Conservation (phyloP, 495 filamentous ascomycete genomes). For the Hyaloscypha variabilis region DNA sequence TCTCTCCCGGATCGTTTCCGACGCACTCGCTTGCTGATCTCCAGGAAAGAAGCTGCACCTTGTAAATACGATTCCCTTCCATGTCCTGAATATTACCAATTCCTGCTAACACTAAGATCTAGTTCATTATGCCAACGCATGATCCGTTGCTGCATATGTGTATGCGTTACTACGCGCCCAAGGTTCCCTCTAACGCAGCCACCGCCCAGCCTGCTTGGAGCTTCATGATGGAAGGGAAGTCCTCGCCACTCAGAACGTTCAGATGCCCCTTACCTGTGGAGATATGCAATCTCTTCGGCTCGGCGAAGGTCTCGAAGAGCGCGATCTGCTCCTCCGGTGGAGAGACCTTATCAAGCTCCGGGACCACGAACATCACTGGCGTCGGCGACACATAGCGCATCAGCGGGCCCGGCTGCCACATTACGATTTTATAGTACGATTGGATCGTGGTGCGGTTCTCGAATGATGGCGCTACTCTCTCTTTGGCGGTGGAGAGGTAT, state of each 20-base stretch:
- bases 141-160: too few species aligned
- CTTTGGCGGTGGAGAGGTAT: not conserved
- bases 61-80: too few species aligned
- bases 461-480: not conserved
- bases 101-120: too few species aligned
- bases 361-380: slow-evolving; percentile 12
- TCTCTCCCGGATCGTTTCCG: too few species aligned
- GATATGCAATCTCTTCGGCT: slow-evolving; percentile 26
- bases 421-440: slow-evolving; percentile 30
- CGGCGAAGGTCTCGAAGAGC: slow-evolving; percentile 9
- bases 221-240: slow-evolving; percentile 13
- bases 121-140: too few species aligned
- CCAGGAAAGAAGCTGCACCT: too few species aligned
- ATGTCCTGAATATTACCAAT: too few species aligned
- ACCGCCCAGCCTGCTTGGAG: slow-evolving; percentile 5
- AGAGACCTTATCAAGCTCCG: slow-evolving; percentile 33
- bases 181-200: too few species aligned
- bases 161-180: too few species aligned
- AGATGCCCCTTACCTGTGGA: slow-evolving; percentile 33
- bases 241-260: slow-evolving; percentile 28
- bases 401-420: slow-evolving; percentile 25
- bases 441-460: slow-evolving; percentile 19
- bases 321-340: slow-evolving; percentile 27
- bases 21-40: too few species aligned
- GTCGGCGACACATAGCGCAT: not conserved